Conservation (phyloP, 2,329 filamentous ascomycete genomes). For the Bimuria novae-zelandiae region DNA sequence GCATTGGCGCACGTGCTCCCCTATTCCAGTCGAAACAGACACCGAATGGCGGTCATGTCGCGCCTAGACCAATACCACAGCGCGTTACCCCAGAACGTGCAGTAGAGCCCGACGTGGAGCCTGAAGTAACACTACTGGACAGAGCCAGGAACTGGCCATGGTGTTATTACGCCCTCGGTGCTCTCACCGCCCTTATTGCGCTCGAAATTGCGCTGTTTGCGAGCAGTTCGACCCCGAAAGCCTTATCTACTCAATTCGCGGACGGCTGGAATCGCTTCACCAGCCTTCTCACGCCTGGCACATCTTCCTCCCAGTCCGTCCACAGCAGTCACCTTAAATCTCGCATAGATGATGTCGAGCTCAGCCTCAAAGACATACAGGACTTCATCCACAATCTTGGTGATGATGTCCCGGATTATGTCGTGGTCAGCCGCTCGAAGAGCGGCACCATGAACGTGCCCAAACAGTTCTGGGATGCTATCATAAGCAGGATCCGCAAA, state of each 20-base stretch:
- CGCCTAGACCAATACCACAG: neutral
- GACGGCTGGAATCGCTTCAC: conserved; percentile 1
- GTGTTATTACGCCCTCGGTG: neutral
- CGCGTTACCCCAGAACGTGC: neutral
- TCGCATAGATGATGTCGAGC: conserved; percentile 16
- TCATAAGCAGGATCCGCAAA: conserved; percentile 59
- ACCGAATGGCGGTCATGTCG: neutral
- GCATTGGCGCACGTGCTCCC: neutral
- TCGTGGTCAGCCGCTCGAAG: conserved; percentile 60
- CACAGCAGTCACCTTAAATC: neutral
- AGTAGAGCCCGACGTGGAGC: neutral
- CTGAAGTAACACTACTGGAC: neutral
- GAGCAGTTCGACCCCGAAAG: neutral
- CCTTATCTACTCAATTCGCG: neutral
- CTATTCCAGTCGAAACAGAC: neutral
- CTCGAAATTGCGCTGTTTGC: neutral
- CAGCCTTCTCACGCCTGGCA: neutral
- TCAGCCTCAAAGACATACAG: conserved; percentile 19
- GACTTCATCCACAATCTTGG: conserved; percentile 23
- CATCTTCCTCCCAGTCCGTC: neutral
- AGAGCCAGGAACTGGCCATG: neutral
- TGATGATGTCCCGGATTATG: conserved; percentile 56
- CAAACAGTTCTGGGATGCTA: conserved; percentile 68
- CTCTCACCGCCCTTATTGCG: neutral
- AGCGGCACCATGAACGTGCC: conserved; percentile 61